Base-by-base conservation (phyloP, 305 asterid genomes). In the Fraxinus nigra region DNA sequence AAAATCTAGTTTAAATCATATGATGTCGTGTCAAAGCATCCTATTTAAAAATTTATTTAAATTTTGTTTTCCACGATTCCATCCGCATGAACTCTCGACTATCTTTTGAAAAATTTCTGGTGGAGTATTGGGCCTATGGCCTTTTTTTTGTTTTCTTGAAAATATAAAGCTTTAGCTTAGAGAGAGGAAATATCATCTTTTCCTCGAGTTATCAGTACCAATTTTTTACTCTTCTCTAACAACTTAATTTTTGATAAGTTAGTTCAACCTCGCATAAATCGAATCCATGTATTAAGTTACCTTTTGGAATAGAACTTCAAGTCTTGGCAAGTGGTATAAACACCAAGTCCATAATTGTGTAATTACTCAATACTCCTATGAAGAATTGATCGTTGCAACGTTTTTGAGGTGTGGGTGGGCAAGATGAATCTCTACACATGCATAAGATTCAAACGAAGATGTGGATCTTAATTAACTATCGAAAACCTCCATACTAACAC, bases 61-160 rank as follows among this genome's bases (percentile, higher is more conserved):
- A 54, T 54, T n/a, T 54, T 20, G 65, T n/a, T 6, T 54, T 54
- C 11, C 24, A 54, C 3, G 3, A n/a, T 69, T 78, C 43, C 73
- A 82, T 77, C 70, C 75, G 30, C 65, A 22, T 75, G 43, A 61
- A 75, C 4, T 20, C 76, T 82, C 18, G 84, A 78, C 72, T 59
- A 73, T 63, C 75, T 81, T 46, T 63, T 81, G 67, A 48, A 48
- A 73, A 22, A 48, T 78, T 69, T 76, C 54, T 79, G n/a, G 85
- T 81, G 79, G 88, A 85, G 54, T 80, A 78, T 37, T 51, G 73
- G 63, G 24, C 63, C 9, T 6, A 18, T 28, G 22, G 61, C 80
- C 82, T 65, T 79, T 46, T 81, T 48, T 81, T 78, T 79, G n/a
- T 85, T 84, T 75, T 33, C 81, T 40, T 40, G 20, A 83, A 78